Base-by-base conservation (phyloP, 148 eudicot species). In the Vaccinium darrowii region DNA sequence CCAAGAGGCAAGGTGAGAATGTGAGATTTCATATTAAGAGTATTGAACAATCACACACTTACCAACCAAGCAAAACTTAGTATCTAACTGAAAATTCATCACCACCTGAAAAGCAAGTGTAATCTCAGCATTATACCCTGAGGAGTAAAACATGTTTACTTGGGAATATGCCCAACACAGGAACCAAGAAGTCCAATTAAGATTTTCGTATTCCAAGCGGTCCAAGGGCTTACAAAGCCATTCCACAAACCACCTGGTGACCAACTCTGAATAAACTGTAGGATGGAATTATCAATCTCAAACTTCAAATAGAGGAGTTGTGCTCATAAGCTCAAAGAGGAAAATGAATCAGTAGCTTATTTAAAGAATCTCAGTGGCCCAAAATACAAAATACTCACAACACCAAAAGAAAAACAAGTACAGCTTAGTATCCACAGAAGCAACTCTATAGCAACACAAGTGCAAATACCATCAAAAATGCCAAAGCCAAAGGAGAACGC, bases 401-500 rank as follows among this genome's bases (percentile, higher is more conserved):
- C 56, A 71, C 0, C 14, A 12, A 82, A 14, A 33, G 4, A 12
- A 83, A 54, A 52, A 82, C 54, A 43, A 52, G 49, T 69, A 52
- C 43, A 60, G 2, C 73, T 49, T 54, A 9, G 51, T 19, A 81
- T 82, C 84, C 30, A 58, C 78, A 75, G 18, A 57, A 82, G 58
- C 58, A 56, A 23, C 50, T 65, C 87, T 73, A 86, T 49, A 89
- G 62, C 51, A 88, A 54, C 43, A 82, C 56, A 86, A 84, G 74
- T 18, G 75, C 43, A 21, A 85, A 39, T 73, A 89, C 53, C 57
- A 84, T 50, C 8, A 89, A 43, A 49, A 87, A 14, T 73, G 87
- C 63, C 23, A 84, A 79, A 12, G 80, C 85, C 54, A 80, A 27
- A 73, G 86, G 43, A 83, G 79, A 80, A 72, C 50, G 67, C 60